Evolutionary conservation across 2,329 filamentous ascomycete genomes (phyloP), one percentile per base, ranked within the genome.

Genomic region (Botrytis paeoniae): DNA sequence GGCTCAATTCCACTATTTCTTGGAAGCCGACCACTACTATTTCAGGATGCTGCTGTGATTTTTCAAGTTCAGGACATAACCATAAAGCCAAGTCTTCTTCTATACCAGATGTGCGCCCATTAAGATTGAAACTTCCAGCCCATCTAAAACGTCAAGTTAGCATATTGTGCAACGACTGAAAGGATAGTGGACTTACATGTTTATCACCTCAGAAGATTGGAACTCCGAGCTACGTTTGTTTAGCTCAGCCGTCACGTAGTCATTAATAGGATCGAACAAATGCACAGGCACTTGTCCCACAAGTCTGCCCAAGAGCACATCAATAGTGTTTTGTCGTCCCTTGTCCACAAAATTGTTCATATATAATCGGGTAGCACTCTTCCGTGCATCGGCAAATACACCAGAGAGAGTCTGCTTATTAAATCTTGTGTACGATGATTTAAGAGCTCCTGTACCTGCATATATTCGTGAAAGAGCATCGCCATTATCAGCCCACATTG

Each of bases 281-380:
- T 95, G 89, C 6, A 98, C 95, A 1, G 93, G 90, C 84, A 69
- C 51, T 61, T 98, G 95, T 39, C 93, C 93, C 74, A 97, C 91
- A 59, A 97, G 83, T 71, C 94, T 89, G 4, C 95, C 95, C 8
- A 99, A 86, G 9, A 99, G 87, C 84, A 97, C 91, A 82, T 99
- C 96, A 77, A 99, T 98, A 0, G 94, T 98, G 77, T 94, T 95
- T 81, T 99, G 96, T 64, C 94, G 88, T 35, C 91, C 93, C 76
- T 97, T 97, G 81, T 99, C 96, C 14, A 94, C 89, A 81, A 99
- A 98, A 80, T 98, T 98, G 83, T 99, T 99, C 83, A 98, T 95
- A 80, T 98, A 98, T 75, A 98, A 89, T 74, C 96, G 88, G 70
- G 96, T 96, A 0, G 95, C 95, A 76, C 94, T 97, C 83, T 99